Evolutionary conservation across 176 grass and related monocot genomes (phyloP), one percentile per base, ranked within the genome.

Genomic region (Avena eriantha): DNA sequence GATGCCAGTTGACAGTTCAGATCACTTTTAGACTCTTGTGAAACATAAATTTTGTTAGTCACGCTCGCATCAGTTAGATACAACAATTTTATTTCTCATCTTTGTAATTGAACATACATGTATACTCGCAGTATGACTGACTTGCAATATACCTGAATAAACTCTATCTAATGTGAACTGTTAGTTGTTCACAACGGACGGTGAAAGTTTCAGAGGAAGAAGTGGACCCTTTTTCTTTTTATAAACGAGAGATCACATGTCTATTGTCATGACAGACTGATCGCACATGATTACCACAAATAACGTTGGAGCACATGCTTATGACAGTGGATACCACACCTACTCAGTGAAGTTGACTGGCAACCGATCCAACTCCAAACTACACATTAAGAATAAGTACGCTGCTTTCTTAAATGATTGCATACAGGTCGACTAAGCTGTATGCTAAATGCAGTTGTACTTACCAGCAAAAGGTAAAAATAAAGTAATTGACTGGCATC

Each of bases 291-390:
- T 43, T 81, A 85, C 46, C 82, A 16, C 61, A 80, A 53, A 88
- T 51, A 81, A 82, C 50, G 64, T 88, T 84, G 89, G 85, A 71
- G 69, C 90, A 88, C 90, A 91, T 91, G 90, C 45, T 76, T 85
- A 10, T 46, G 86, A 85, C 70, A 91, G 82, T 76, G 70, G 78
- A 85, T 57, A 64, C 70, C 59, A 11, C 71, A 88, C 82, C 86
- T 81, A 91, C 82, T 77, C 35, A 16, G 43, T 82, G 82, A 91
- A 85, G 82, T 77, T 85, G 90, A 91, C 86, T 81, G 26, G 54
- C 82, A 85, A 91, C 86, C 73, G 77, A 70, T 79, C 77, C 61
- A 69, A 77, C 71, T 47, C 61, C 61, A 23, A 81, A 49, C 47
- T 21, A 79, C 33, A 19, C 8, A 82, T 82, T 6, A 53, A 48